Percentiles rank a stretch among this genome's conserved stretches.
Conservation (phyloP, 768 basidiomycete species). For the Suillus sp. region DNA sequence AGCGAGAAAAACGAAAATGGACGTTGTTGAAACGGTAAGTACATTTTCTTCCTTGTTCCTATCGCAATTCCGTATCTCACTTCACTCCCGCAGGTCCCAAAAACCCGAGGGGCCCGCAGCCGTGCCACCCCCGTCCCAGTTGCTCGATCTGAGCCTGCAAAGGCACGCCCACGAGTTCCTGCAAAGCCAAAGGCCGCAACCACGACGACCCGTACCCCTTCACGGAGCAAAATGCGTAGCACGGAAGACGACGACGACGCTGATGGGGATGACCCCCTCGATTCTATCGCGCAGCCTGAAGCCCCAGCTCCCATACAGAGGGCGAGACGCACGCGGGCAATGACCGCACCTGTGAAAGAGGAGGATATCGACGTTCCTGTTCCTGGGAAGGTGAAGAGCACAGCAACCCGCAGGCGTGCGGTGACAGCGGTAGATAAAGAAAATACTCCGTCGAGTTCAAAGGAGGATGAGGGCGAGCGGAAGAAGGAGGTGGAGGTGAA, state of each 20-base stretch:
- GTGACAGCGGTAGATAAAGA: constrained; percentile 14
- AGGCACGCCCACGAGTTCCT: constrained; percentile 9
- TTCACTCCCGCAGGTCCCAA: neutral
- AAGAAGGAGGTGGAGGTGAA: constrained; percentile 15
- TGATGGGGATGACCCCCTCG: constrained; percentile 15
- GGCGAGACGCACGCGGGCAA: constrained; percentile 9
- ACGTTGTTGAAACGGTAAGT: neutral
- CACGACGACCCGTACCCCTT: constrained; percentile 3
- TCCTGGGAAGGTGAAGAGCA: constrained; percentile 2
- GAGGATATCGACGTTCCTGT: constrained; percentile 10
- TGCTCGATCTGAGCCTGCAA: constrained; percentile 8
- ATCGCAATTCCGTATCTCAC: neutral
- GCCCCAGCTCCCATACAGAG: constrained; percentile 6
- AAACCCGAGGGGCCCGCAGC: constrained; percentile 1
- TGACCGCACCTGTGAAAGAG: constrained; percentile 12
- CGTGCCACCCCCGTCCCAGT: neutral
- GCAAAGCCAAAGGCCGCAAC: constrained; percentile 10
- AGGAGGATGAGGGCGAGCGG: constrained; percentile 13
- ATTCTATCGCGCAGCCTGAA: constrained; percentile 16
- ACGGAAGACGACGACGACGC: constrained; percentile 5
- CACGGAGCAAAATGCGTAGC: constrained; percentile 3
- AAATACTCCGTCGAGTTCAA: constrained; percentile 19
- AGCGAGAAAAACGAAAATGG: constrained; percentile 3
- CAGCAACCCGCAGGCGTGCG: constrained; percentile 11
- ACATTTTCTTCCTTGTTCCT: neutral